Base-by-base conservation (phyloP, 2,329 filamentous ascomycete genomes). In the Aureobasidium uvarum region DNA sequence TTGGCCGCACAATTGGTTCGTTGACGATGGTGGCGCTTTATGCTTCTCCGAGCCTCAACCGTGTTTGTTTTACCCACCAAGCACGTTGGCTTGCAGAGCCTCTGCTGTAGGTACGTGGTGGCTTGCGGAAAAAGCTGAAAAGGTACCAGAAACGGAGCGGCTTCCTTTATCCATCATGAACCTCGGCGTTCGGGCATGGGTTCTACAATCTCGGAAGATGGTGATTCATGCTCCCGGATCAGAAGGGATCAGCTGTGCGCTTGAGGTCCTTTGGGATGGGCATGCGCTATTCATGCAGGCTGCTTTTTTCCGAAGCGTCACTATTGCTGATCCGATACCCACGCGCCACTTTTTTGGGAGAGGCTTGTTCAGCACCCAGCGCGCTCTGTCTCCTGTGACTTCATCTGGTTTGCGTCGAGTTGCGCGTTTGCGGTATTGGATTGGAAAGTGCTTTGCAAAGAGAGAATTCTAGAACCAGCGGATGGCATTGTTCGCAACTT, bases 261-360 rank as follows among this genome's bases (percentile, higher is more conserved):
- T 58, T 31, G 36, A 43, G 14, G 28, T 23, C 31, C 23, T n/a
- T n/a, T 43, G 33, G 33, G 33, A 36, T 36, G 46, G 20, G 41
- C 41, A n/a, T 46, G 14, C 55, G 23, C 39, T 43, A 46, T 25
- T 31, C 36, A 14, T 56, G 54, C 36, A 43, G 16, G 54, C 54
- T 41, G 54, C 41, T 59, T 59, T 59, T 46, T 25, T 46, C 55
- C 55, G 55, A 59, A 46, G 5, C 23, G 55, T 36, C 43, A 25
- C 31, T 41, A 3, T 36, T 59, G 55, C 43, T 59, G 55, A 46
- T 59, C 55, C 10, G 18, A 23, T 46, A 14, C 28, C 18, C 23
- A 41, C 6, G 38, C 38, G 16, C 23, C 16, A 46, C 36, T 46
- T 59, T 36, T 41, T 59, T 46, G 41, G 54, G 25, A n/a, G 13